These are phyloP conservation scores for Thelonectria blattea DNA, from an alignment of 2,329 filamentous ascomycete genomes.

Conservation along the genomic window DNA sequence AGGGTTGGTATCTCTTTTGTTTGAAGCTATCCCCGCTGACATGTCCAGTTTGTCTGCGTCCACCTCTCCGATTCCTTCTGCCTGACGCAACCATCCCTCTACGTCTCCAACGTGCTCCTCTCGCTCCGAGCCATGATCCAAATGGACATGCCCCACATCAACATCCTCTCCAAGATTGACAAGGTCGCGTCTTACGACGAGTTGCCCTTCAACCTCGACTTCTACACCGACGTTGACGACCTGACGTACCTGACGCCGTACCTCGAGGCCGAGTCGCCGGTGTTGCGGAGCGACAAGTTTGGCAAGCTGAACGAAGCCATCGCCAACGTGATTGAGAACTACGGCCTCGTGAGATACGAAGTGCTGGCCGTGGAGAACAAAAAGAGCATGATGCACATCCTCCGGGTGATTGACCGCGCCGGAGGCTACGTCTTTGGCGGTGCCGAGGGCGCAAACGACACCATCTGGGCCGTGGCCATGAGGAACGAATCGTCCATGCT, in stretches of 20 bases:
- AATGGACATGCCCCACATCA: slow-evolving; percentile 95
- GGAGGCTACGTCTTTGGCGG: slow-evolving; percentile 92
- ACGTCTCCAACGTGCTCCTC: slow-evolving; percentile 91
- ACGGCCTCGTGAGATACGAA: slow-evolving; percentile 89
- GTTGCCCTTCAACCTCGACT: slow-evolving; percentile 94
- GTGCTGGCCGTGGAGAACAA: slow-evolving; percentile 96
- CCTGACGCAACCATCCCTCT: slow-evolving; percentile 89
- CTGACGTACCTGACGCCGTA: slow-evolving; percentile 82
- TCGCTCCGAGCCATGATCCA: slow-evolving; percentile 96
- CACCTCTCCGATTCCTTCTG: slow-evolving; percentile 95
- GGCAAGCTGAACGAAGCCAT: slow-evolving; percentile 85
- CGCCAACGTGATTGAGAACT: slow-evolving; percentile 84
- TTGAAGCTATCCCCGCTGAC: slow-evolving; percentile 23
- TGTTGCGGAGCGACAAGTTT: slow-evolving; percentile 76
- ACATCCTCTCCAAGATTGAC: slow-evolving; percentile 97
- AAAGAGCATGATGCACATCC: slow-evolving; percentile 90
- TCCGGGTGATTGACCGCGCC: slow-evolving; percentile 89
- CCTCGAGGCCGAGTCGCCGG: slow-evolving; percentile 79
- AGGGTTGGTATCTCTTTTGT: slow-evolving; percentile 65
- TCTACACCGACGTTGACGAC: slow-evolving; percentile 96
- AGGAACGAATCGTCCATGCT: slow-evolving; percentile 74
- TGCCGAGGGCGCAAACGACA: slow-evolving; percentile 91
- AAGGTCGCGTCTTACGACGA: slow-evolving; percentile 85
- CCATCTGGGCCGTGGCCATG: slow-evolving; percentile 97
- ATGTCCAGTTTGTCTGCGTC: slow-evolving; percentile 80